phyloP scores from a whole-genome alignment of 2,329 filamentous ascomycete genomes.

The Dactylonectria macrodidyma region DNA sequence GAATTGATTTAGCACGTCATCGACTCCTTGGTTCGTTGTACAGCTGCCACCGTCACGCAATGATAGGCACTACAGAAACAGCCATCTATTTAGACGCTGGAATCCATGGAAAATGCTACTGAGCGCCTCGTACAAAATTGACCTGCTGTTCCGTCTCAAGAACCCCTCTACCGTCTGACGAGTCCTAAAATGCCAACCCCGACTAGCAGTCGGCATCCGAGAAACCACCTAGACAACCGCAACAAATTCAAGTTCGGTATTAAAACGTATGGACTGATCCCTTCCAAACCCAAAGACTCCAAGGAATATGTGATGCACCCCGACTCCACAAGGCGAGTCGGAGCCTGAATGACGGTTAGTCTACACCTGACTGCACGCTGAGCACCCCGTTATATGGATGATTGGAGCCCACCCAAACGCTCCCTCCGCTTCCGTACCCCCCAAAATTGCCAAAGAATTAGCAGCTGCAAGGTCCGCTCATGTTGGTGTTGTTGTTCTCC shows the following conservation, averaged over 20 bases:
- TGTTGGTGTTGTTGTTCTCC: slow-evolving; percentile 72
- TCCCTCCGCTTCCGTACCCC: slow-evolving; percentile 38
- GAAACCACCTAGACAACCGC: slow-evolving; percentile 40
- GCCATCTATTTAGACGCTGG: slow-evolving; percentile 50
- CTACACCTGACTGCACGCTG: slow-evolving; percentile 46
- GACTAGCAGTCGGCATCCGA: slow-evolving; percentile 34
- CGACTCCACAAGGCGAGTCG: slow-evolving; percentile 47
- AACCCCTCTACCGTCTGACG: slow-evolving; percentile 41
- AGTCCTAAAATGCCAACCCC: slow-evolving; percentile 39
- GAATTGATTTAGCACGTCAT: slow-evolving; percentile 26
- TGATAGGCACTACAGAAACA: slow-evolving; percentile 38
- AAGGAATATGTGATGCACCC: slow-evolving; percentile 55
- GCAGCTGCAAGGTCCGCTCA: slow-evolving; percentile 70
- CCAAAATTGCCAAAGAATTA: slow-evolving; percentile 52
- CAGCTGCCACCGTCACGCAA: slow-evolving; percentile 5
- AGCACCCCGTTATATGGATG: slow-evolving; percentile 42
- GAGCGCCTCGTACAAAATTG: slow-evolving; percentile 45
- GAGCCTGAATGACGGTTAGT: slow-evolving; percentile 47
- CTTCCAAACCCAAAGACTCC: slow-evolving; percentile 59
- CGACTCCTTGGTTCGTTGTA: slow-evolving; percentile 16
- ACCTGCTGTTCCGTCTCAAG: slow-evolving; percentile 39
- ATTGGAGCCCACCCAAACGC: slow-evolving; percentile 39
- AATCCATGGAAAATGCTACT: slow-evolving; percentile 45
- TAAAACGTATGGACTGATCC: slow-evolving; percentile 56
- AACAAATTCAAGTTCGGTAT: slow-evolving; percentile 52